These are phyloP conservation scores for Prunus salicina DNA, from an alignment of 306 rosid genomes.

Conservation along the genomic window DNA sequence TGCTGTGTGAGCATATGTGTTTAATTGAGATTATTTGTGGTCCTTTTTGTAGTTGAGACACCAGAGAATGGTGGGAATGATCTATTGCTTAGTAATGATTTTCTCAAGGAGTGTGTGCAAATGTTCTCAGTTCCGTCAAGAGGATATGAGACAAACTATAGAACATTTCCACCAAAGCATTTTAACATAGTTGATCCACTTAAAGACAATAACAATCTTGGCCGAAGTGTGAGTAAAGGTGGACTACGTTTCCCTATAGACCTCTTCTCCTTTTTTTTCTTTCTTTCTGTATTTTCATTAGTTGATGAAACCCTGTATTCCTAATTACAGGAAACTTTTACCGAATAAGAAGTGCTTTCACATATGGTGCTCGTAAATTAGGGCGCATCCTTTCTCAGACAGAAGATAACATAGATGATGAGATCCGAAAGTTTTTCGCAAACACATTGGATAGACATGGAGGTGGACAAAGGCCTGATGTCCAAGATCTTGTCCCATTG, in stretches of 20 bases:
- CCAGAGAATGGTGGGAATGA: constrained; percentile 72
- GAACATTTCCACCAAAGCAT: constrained; percentile 71
- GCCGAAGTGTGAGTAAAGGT: constrained; percentile 95
- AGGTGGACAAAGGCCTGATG: constrained; percentile 50
- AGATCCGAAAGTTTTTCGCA: constrained; percentile 38
- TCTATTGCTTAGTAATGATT: constrained; percentile 60
- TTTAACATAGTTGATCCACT: constrained; percentile 91
- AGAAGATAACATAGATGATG: constrained; percentile 36
- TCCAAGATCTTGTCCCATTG: constrained; percentile 32
- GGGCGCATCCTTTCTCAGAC: constrained; percentile 39
- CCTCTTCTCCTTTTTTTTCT: neutral
- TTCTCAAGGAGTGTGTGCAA: constrained; percentile 67
- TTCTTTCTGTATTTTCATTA: neutral
- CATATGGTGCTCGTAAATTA: constrained; percentile 54
- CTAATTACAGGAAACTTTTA: constrained; percentile 46
- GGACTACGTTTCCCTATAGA: constrained; percentile 5
- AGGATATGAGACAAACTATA: constrained; percentile 52
- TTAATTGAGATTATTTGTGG: neutral
- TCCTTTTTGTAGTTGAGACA: constrained; percentile 54
- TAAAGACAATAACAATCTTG: constrained; percentile 93
- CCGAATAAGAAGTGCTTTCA: constrained; percentile 54
- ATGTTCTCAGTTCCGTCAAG: constrained; percentile 74
- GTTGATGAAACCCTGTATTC: constrained; percentile 7
- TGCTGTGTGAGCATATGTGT: constrained; percentile 7
- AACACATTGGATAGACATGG: constrained; percentile 59